A percentile compares a stretch with the other conserved stretches of the same genome.
phyloP scores from a whole-genome alignment of 2,329 filamentous ascomycete species.

The Parasarocladium wereldwijsianum region DNA sequence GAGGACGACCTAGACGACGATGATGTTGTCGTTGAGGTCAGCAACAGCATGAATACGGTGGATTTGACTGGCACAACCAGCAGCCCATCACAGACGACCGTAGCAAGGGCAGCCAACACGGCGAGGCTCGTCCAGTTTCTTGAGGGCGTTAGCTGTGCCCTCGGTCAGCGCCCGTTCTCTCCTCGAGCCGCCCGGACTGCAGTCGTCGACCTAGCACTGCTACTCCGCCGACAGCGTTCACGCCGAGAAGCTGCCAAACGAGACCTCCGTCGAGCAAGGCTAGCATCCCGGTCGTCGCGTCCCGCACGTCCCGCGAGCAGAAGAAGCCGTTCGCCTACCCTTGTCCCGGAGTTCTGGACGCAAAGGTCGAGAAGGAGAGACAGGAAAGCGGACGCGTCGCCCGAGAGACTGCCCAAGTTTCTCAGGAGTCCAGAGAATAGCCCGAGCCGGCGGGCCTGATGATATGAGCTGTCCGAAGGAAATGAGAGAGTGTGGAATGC shows the following conservation, averaged over 20 bases:
- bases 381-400: too few relatives aligned
- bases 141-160: slow-evolving; percentile 17
- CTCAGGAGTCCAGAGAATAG: too few relatives aligned
- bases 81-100: neutral
- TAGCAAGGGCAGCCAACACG: neutral
- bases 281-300: too few relatives aligned
- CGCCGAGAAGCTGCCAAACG: slow-evolving; percentile 7
- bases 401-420: too few relatives aligned
- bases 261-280: too few relatives aligned
- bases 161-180: slow-evolving; percentile 15
- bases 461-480: too few relatives aligned
- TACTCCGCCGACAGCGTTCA: slow-evolving; percentile 6
- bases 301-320: too few relatives aligned
- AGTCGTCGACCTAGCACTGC: slow-evolving; percentile 13
- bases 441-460: too few relatives aligned
- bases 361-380: too few relatives aligned
- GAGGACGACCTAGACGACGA: slow-evolving; percentile 2
- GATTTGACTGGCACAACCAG: neutral
- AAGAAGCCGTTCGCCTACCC: too few relatives aligned
- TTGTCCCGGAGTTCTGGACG: too few relatives aligned
- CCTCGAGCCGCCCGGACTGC: slow-evolving; percentile 13
- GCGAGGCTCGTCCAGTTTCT: slow-evolving; percentile 7
- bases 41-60: neutral
- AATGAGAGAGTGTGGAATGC: too few relatives aligned
- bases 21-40: neutral